These are phyloP conservation scores for Calycina herbarum DNA, from an alignment of 2,329 filamentous ascomycete genomes.

Conservation along the genomic window DNA sequence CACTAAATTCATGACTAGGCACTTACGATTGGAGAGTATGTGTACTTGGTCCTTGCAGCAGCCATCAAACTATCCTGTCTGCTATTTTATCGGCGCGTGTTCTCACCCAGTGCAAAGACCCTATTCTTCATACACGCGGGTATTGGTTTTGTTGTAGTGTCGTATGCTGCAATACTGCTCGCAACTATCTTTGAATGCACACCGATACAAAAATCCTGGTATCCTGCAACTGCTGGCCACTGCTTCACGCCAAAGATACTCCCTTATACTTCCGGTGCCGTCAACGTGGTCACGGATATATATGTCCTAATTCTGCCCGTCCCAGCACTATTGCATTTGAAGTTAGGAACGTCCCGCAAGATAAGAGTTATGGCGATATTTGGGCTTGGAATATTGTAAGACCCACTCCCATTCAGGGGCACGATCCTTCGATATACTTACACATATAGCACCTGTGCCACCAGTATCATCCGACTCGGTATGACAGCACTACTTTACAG, in stretches of 20 bases:
- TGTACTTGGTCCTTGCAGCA: constrained; percentile 1
- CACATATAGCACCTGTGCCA: neutral
- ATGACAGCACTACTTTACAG: neutral
- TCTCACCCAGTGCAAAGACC: constrained; percentile 9
- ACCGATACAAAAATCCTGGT: constrained; percentile 3
- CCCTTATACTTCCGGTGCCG: constrained; percentile 3
- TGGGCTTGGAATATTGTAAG: constrained; percentile 7
- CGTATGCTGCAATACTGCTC: constrained; percentile 5
- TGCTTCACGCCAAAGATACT: neutral
- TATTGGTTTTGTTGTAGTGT: constrained; percentile 3
- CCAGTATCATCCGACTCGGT: constrained; percentile 5
- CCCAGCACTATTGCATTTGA: constrained; percentile 8
- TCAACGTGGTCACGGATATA: constrained; percentile 9
- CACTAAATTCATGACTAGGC: neutral
- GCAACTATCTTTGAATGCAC: constrained; percentile 3
- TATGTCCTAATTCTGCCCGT: constrained; percentile 11
- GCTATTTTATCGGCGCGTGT: constrained; percentile 12
- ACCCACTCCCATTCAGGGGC: too few species aligned
- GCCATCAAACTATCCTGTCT: constrained; percentile 13
- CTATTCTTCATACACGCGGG: constrained; percentile 10
- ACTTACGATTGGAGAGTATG: neutral
- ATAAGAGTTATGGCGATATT: constrained; percentile 9
- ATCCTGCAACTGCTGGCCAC: neutral
- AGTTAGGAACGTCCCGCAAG: neutral
- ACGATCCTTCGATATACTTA: neutral